These are phyloP conservation scores for Colletotrichum tofieldiae DNA, from an alignment of 2,329 filamentous ascomycete species.

Conservation along the genomic window DNA sequence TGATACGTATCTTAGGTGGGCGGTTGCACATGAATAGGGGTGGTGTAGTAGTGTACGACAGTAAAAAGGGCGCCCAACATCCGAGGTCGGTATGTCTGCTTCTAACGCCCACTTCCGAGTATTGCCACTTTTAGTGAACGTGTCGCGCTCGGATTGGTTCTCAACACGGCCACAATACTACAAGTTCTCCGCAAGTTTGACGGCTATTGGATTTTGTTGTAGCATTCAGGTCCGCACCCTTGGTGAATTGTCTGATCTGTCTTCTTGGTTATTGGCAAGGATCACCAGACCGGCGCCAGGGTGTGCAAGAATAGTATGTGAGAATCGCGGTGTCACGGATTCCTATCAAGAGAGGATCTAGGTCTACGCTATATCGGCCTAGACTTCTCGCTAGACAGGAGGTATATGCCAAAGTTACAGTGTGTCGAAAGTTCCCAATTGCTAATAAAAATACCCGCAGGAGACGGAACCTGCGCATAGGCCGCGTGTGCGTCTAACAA, in stretches of 20 bases:
- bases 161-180: background rate
- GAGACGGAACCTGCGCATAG: background rate
- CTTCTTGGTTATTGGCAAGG: background rate
- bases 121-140: background rate
- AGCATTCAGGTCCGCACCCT: background rate
- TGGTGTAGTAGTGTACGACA: too few relatives aligned
- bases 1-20: too few relatives aligned
- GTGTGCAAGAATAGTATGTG: background rate
- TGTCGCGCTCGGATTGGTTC: background rate
- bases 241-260: background rate
- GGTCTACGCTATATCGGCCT: too few relatives aligned
- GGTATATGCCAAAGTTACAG: too few relatives aligned
- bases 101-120: background rate
- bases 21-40: too few relatives aligned
- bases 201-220: background rate
- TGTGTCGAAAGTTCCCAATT: background rate
- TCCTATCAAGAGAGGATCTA: background rate
- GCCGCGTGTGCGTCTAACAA: too few relatives aligned
- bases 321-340: too few relatives aligned
- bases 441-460: background rate
- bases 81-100: too few relatives aligned
- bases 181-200: background rate
- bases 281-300: background rate
- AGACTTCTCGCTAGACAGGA: too few relatives aligned
- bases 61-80: too few relatives aligned